Conservation (phyloP, 1,139 yeast genomes). For the Diutina mesorugosa region DNA sequence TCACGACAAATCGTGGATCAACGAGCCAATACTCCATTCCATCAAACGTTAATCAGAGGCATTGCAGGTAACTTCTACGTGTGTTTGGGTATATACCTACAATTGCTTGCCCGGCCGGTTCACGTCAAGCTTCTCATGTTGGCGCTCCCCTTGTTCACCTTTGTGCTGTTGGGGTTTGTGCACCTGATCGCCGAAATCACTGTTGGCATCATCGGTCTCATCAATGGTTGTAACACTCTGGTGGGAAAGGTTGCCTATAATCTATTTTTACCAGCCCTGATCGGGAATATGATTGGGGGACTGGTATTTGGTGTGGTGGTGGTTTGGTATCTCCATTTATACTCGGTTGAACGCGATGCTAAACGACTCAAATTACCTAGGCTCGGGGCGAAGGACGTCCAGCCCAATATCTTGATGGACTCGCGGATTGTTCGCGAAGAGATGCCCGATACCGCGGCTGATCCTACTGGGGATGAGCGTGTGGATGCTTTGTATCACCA, state of each 20-base stretch:
- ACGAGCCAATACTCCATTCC: constrained; percentile 37
- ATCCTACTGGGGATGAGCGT: constrained; percentile 1
- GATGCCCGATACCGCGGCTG: not conserved
- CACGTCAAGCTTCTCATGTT: constrained; percentile 64
- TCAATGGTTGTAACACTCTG: constrained; percentile 48
- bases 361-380: constrained; percentile 45
- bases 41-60: constrained; percentile 48
- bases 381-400: constrained; percentile 64
- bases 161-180: constrained; percentile 62
- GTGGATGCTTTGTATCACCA: not conserved
- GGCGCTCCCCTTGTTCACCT: constrained; percentile 55
- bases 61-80: constrained; percentile 71
- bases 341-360: constrained; percentile 59
- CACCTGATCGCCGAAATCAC: constrained; percentile 80
- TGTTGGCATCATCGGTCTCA: constrained; percentile 47
- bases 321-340: constrained; percentile 59
- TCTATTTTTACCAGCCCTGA: constrained; percentile 47
- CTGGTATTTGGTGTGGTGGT: constrained; percentile 43
- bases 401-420: constrained; percentile 63
- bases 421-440: constrained; percentile 52
- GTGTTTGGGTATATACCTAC: constrained; percentile 60
- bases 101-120: constrained; percentile 66
- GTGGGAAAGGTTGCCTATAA: constrained; percentile 65
- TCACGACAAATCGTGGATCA: constrained; percentile 34
- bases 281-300: constrained; percentile 70